Percentiles rank a stretch among this genome's conserved stretches.
Conservation (phyloP, 2,329 filamentous ascomycete species). For the Neonectria sp. region DNA sequence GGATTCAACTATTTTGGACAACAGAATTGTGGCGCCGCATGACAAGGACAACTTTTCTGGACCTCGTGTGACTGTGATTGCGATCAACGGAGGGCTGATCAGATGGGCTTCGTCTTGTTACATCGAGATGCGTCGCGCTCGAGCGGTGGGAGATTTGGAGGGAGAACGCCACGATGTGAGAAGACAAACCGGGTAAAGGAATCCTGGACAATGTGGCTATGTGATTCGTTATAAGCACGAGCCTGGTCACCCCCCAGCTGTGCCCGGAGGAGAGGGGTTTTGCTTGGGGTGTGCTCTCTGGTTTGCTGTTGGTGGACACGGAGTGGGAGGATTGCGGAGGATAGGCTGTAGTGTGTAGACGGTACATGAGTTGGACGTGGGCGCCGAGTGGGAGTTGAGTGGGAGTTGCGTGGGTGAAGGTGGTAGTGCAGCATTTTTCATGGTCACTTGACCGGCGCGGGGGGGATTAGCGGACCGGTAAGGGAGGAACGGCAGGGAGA, state of each 20-base stretch:
- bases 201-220: not conserved
- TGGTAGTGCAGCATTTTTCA: slow-evolving; percentile 32
- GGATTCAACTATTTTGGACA: slow-evolving; percentile 18
- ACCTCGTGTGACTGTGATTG: slow-evolving; percentile 24
- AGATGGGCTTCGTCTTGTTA: slow-evolving; percentile 4
- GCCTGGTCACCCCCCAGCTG: slow-evolving; percentile 9
- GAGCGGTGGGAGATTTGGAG: slow-evolving; percentile 17
- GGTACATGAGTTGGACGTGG: slow-evolving; percentile 22
- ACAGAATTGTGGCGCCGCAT: slow-evolving; percentile 10
- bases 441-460: slow-evolving; percentile 39
- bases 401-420: slow-evolving; percentile 25
- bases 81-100: slow-evolving; percentile 15
- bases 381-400: slow-evolving; percentile 7
- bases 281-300: slow-evolving; percentile 6
- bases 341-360: slow-evolving; percentile 9
- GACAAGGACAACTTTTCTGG: slow-evolving; percentile 7
- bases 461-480: slow-evolving; percentile 26
- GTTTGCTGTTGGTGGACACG: slow-evolving; percentile 2
- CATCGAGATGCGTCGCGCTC: slow-evolving; percentile 1
- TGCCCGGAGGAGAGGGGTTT: slow-evolving; percentile 6
- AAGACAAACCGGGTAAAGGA: slow-evolving; percentile 19
- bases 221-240: slow-evolving; percentile 18
- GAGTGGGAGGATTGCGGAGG: slow-evolving; percentile 16
- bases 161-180: slow-evolving; percentile 24
- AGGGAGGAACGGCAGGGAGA: slow-evolving; percentile 13